phyloP scores from a whole-genome alignment of 176 grass and related monocot genomes.

The Oryza rufipogon region DNA sequence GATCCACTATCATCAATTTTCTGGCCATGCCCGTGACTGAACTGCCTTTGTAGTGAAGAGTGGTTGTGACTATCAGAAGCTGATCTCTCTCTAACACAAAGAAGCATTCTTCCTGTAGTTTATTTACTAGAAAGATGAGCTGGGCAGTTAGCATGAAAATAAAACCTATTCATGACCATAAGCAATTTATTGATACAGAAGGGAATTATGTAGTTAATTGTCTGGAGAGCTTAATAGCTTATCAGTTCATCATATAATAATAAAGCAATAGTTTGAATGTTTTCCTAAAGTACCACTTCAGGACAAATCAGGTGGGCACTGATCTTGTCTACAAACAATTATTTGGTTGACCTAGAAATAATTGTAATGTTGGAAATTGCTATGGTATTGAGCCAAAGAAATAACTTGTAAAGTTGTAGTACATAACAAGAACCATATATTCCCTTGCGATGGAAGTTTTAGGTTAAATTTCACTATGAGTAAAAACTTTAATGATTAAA shows the following conservation, averaged over 20 bases:
- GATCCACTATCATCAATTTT: slow-evolving; percentile 61
- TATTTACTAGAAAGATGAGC: not conserved
- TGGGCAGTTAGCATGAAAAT: slow-evolving; percentile 7
- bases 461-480: not conserved
- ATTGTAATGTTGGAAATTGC: not conserved
- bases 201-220: not conserved
- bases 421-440: not conserved
- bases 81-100: slow-evolving; percentile 88
- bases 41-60: slow-evolving; percentile 85
- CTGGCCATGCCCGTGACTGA: slow-evolving; percentile 76
- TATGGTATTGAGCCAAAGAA: not conserved
- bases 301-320: not conserved
- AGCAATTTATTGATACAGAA: slow-evolving; percentile 1
- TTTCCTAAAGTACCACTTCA: slow-evolving; percentile 6
- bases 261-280: not conserved
- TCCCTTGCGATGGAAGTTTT: slow-evolving; percentile 3
- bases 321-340: not conserved
- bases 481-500: slow-evolving; percentile 22
- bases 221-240: not conserved
- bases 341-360: not conserved
- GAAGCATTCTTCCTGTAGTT: slow-evolving; percentile 82
- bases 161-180: not conserved
- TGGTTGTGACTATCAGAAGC: slow-evolving; percentile 64
- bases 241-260: not conserved
- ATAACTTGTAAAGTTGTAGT: not conserved